phyloP scores from a whole-genome alignment of 2,329 filamentous ascomycete species.

The Botryotinia narcissicola region DNA sequence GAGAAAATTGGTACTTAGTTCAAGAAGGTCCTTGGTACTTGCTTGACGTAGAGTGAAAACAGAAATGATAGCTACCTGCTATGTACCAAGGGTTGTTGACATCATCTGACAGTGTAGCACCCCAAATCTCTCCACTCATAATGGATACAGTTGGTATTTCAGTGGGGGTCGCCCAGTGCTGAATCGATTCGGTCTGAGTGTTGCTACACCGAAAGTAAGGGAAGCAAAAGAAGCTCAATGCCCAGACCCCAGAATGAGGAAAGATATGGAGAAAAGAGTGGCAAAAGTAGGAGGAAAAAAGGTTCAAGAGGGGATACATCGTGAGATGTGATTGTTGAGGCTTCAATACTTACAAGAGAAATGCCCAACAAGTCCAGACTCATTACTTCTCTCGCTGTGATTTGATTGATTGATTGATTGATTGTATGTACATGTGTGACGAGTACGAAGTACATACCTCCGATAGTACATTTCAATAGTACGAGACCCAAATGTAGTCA shows the following conservation, averaged over 20 bases:
- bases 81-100: slow-evolving; percentile 16
- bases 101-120: slow-evolving; percentile 18
- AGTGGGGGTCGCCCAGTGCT: background rate
- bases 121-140: slow-evolving; percentile 12
- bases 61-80: slow-evolving; percentile 7
- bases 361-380: background rate
- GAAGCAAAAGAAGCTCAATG: background rate
- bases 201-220: slow-evolving; percentile 11
- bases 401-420: background rate
- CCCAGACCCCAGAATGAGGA: background rate
- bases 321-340: background rate
- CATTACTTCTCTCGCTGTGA: background rate
- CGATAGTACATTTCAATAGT: background rate
- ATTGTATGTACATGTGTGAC: background rate
- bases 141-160: slow-evolving; percentile 9
- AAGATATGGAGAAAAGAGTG: slow-evolving; percentile 9
- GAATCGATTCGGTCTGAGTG: slow-evolving; percentile 5
- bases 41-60: background rate
- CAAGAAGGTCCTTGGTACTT: background rate
- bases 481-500: background rate
- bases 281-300: background rate
- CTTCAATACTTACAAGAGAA: background rate
- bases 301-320: background rate
- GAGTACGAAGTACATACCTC: background rate
- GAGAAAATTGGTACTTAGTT: slow-evolving; percentile 4